These are phyloP conservation scores for Delonix regia DNA, from an alignment of 306 rosid genomes.

Conservation along the genomic window DNA sequence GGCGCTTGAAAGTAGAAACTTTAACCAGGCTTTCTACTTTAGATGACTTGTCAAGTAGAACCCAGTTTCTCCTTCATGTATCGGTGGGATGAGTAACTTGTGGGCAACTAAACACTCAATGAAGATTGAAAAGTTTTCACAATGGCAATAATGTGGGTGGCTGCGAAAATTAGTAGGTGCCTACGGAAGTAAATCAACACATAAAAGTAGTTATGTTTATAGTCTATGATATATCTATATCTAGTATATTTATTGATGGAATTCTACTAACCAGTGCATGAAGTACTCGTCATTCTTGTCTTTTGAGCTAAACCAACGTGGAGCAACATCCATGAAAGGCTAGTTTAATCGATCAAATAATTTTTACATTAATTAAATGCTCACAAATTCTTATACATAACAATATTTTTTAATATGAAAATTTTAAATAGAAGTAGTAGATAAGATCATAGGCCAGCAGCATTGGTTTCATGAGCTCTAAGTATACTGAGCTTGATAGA, in stretches of 20 bases:
- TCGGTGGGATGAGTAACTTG: not conserved
- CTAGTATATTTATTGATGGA: not conserved
- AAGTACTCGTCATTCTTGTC: constrained; percentile 5
- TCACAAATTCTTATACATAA: not conserved
- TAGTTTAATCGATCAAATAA: not conserved
- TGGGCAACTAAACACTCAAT: not conserved
- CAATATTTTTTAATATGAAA: not conserved
- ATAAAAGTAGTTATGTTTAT: not conserved
- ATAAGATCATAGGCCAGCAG: not conserved
- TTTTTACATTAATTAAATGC: not conserved
- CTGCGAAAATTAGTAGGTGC: not conserved
- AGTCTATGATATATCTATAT: not conserved
- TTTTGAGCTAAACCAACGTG: not conserved
- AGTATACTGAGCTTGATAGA: not conserved
- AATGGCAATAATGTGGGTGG: not conserved
- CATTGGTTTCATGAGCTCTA: not conserved
- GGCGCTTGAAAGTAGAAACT: not conserved
- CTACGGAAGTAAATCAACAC: not conserved
- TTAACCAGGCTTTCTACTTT: not conserved
- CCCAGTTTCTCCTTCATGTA: not conserved
- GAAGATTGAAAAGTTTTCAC: not conserved
- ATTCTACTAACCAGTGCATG: not conserved
- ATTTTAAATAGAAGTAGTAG: not conserved
- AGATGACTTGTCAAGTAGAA: not conserved
- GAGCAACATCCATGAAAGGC: not conserved